These are phyloP conservation scores for Bassia scoparia DNA, from an alignment of 148 eudicot genomes.

Conservation along the genomic window DNA sequence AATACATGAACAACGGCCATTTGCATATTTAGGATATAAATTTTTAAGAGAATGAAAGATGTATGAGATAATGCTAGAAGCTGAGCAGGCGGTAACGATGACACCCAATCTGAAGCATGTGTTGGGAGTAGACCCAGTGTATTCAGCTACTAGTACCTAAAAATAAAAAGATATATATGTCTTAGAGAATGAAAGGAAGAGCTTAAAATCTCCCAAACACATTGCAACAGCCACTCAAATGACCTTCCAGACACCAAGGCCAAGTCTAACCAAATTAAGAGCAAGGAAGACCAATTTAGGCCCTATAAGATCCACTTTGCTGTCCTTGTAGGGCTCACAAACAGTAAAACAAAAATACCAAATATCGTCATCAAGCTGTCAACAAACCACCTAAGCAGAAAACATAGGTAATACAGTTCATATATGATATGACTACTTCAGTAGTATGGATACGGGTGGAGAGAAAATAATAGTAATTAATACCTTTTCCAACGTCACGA, in stretches of 20 bases:
- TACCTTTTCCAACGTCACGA: conserved; percentile 94
- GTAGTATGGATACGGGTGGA: no score
- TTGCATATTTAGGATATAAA: not conserved
- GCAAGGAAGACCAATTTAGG: conserved; percentile 80
- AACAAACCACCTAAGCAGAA: not conserved
- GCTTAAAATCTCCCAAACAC: not conserved
- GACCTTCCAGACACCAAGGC: conserved; percentile 92
- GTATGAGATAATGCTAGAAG: conserved; percentile 28
- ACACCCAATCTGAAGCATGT: conserved; percentile 96
- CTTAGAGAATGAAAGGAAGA: conserved; percentile 6
- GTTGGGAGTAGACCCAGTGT: conserved; percentile 96
- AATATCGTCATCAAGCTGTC: not conserved
- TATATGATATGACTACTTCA: not conserved
- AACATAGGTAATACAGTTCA: no score
- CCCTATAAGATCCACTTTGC: conserved; percentile 69
- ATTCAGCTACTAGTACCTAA: conserved; percentile 60
- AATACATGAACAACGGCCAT: not conserved
- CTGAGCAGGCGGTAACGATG: conserved; percentile 92
- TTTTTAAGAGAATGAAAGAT: not conserved
- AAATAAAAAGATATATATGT: conserved; percentile 4
- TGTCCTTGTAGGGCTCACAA: conserved; percentile 89
- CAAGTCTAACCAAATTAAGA: conserved; percentile 76
- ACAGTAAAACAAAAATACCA: conserved; percentile 40
- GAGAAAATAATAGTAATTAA: no score
- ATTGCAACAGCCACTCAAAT: not conserved